phyloP scores from a whole-genome alignment of 1,284 basidiomycete genomes.

The Exsudoporus floridanus region DNA sequence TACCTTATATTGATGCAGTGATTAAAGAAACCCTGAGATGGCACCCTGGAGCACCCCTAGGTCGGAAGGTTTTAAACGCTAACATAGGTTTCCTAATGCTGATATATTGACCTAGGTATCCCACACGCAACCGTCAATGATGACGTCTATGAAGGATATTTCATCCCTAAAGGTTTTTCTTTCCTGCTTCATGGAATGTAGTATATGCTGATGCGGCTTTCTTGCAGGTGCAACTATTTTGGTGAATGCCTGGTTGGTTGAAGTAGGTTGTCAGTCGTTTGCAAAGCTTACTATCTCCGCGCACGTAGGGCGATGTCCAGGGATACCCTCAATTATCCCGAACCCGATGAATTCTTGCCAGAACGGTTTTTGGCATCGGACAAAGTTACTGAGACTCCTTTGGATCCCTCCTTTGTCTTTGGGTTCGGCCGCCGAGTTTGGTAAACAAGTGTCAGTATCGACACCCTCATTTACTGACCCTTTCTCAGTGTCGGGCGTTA shows the following conservation, averaged over 20 bases:
- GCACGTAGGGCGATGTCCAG: slow-evolving; percentile 42
- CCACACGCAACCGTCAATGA: slow-evolving; percentile 32
- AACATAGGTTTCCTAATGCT: not conserved
- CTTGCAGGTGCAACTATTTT: slow-evolving; percentile 13
- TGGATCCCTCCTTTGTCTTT: slow-evolving; percentile 37
- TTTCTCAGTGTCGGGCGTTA: slow-evolving; percentile 29
- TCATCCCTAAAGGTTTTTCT: slow-evolving; percentile 11
- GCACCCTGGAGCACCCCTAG: slow-evolving; percentile 5
- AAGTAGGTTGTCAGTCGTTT: no score
- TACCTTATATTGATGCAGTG: slow-evolving; percentile 9
- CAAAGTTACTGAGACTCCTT: not conserved
- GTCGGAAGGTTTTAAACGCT: not conserved
- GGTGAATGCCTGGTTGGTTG: slow-evolving; percentile 15
- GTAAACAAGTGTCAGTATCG: slow-evolving; percentile 17
- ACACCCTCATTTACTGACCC: not conserved
- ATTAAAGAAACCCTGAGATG: slow-evolving; percentile 6
- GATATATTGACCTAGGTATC: not conserved
- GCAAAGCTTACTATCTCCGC: not conserved
- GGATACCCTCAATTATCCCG: slow-evolving; percentile 38
- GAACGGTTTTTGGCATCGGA: slow-evolving; percentile 37
- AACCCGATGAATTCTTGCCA: slow-evolving; percentile 43
- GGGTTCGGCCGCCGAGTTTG: slow-evolving; percentile 46
- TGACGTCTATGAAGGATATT: slow-evolving; percentile 31
- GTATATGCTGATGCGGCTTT: not conserved
- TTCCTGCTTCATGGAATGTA: not conserved